Evolutionary conservation across 805 yeast species (phyloP), one percentile per base, ranked within the genome.

Genomic region (Schwanniomyces polymorphus): DNA sequence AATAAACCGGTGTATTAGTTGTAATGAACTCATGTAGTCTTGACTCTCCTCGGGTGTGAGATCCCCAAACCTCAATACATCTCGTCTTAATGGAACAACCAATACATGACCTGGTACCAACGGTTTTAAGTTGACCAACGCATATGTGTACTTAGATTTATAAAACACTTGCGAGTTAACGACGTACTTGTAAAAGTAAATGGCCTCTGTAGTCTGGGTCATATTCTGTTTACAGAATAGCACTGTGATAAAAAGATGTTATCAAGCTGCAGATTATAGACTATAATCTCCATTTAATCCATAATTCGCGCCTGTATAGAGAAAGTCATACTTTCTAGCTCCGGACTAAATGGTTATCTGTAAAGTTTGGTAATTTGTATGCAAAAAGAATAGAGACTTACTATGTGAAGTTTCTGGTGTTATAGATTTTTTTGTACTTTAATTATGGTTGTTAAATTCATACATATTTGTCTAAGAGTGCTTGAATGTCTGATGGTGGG

Each of bases 101-200:
- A 94, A 73, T 0, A 91, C 92, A 70, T 94, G 99, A 1, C 99
- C 99, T 0, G 97, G 94, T 0, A 90, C 88, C 43, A 95, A 72
- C 0, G 99, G 99, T 64, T 89, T 89, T 43, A 95, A 65, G 63
- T 94, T 94, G 25, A 95, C 99, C 41, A 94, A 67, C 0, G 96
- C 97, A 70, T 75, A 95, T 1, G 94, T 79, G 63, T 79, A 73
- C 48, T 78, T 76, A 2, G 95, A 75, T 52, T 72, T 72, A 75
- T 78, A 83, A 51, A 70, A 70, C 25, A 84, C 86, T 55, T 84
- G 88, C 4, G 73, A 66, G 38, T 75, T 80, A 31, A 84, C 88
- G 0, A 75, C 64, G 51, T 75, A 82, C 53, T 74, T 76, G 55
- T 78, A 75, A 61, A 84, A 84, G 48, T 74, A 60, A 9, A 81